Evolutionary conservation across 2,329 filamentous ascomycete species (phyloP), one percentile per base, ranked within the genome.

Genomic region (Calonectria pseudoturangicola): DNA sequence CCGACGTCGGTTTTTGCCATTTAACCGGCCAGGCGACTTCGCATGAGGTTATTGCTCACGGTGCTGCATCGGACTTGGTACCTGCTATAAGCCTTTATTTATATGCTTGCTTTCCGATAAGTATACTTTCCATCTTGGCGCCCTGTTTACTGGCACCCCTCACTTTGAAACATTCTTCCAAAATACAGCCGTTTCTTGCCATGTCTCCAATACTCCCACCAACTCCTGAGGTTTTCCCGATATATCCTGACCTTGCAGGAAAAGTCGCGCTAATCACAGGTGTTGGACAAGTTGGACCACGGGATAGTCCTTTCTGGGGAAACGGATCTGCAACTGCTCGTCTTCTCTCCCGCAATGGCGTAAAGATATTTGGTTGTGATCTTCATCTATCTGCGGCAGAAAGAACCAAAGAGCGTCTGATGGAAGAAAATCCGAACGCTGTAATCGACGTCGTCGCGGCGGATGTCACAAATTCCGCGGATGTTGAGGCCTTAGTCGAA

Each of bases 301-400:
- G 5, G 3, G n/a, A 27, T 4, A 60, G 54, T 13, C 54, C 54
- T 27, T 60, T 60, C 15, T 60, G 54, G 54, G 54, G 54, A 25
- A 60, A 60, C 15, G 54, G 54, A 60, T 33, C 54, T 2, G n/a
- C 54, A 41, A 60, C 54, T 16, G 54, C 54, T 16, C 54, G 54
- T 13, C 54, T 60, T n/a, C 54, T 60, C 1, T 41, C 36, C 9
- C 54, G 33, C 15, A 60, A 27, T 13, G 54, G 54, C 1, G 54
- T 60, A 1, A 60, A 60, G 54, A 60, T 60, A 41, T 60, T 60
- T 60, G 54, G 54, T 2, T 60, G 54, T 13, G 54, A 60, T 41
- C 13, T 60, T 7, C 33, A 16, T 41, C 33, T 60, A 15, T 5
- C n/a, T 18, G 21, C 54, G 18, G 54, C 54, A 7, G 54, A 60